Evolutionary conservation across 371 early-diverging fungal species (phyloP).

Genomic region (Mucor lusitanicus): DNA sequence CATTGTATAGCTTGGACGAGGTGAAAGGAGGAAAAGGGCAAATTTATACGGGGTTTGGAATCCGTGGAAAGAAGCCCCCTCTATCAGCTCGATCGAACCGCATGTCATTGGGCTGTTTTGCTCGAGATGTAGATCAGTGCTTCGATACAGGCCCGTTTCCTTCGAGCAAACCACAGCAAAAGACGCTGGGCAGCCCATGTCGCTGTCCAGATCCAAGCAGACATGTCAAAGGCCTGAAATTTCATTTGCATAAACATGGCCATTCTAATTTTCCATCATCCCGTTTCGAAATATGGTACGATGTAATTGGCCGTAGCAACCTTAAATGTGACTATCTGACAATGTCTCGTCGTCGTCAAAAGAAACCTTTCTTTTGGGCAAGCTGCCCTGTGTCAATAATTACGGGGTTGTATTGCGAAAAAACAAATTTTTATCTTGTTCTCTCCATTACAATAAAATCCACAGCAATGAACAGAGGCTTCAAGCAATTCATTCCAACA

Average conservation of each 20-base stretch:
- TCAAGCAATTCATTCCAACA: conserved; percentile 11
- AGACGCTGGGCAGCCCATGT: neutral
- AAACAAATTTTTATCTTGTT: conserved; percentile 5
- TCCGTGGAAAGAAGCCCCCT: neutral
- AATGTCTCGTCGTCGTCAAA: neutral
- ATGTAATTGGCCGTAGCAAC: neutral
- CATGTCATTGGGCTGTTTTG: neutral
- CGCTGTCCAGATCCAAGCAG: neutral
- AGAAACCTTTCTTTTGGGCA: neutral
- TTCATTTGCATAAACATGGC: neutral
- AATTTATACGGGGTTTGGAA: neutral
- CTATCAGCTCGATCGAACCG: neutral
- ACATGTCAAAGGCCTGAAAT: neutral
- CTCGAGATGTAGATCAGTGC: neutral
- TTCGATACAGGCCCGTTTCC: neutral
- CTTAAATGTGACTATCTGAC: neutral
- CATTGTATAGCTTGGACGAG: neutral
- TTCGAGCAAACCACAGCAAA: neutral
- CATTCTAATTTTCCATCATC: neutral
- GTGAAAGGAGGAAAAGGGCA: neutral
- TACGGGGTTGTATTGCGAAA: conserved; percentile 1
- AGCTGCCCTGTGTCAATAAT: neutral
- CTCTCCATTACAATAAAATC: neutral
- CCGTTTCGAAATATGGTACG: neutral
- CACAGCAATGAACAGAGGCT: conserved; percentile 14